A percentile compares a stretch with the other conserved stretches of the same genome.
These are phyloP conservation scores for Trapa incisa DNA, from an alignment of 345 rosid species.

Conservation along the genomic window DNA sequence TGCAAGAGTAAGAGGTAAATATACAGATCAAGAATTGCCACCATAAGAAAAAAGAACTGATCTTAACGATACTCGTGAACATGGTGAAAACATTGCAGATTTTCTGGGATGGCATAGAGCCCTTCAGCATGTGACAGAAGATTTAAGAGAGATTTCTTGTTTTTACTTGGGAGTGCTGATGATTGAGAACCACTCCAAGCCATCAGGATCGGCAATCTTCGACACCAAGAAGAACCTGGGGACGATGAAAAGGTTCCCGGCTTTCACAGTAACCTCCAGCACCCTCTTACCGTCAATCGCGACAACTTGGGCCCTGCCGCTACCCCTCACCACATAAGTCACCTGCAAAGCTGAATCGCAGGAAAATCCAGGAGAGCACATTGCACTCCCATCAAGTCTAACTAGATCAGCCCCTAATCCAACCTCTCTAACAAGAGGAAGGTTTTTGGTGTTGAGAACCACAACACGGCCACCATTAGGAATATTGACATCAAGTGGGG, in stretches of 20 bases:
- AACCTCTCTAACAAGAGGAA: slow-evolving; percentile 75
- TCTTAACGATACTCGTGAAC: no score
- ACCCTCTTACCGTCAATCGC: slow-evolving; percentile 66
- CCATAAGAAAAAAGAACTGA: not conserved
- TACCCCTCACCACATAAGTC: slow-evolving; percentile 66
- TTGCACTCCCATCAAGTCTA: slow-evolving; percentile 54
- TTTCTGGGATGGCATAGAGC: no score
- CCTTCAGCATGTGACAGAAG: no score
- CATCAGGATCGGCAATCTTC: slow-evolving; percentile 76
- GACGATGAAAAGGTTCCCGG: slow-evolving; percentile 61
- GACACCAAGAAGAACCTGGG: slow-evolving; percentile 88
- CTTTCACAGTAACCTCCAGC: slow-evolving; percentile 57
- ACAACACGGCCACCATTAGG: slow-evolving; percentile 77
- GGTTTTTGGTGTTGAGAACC: slow-evolving; percentile 64
- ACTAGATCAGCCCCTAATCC: slow-evolving; percentile 92
- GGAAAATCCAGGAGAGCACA: slow-evolving; percentile 97
- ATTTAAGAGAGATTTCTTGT: not conserved
- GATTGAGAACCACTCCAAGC: slow-evolving; percentile 85
- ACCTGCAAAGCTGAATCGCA: slow-evolving; percentile 88
- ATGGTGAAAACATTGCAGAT: no score
- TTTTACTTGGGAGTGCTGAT: slow-evolving; percentile 74
- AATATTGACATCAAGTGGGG: slow-evolving; percentile 67
- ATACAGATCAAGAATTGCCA: no score
- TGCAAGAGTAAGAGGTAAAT: not conserved
- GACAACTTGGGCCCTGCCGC: slow-evolving; percentile 70